Evolutionary conservation across 169 alveolate species (phyloP).

Genomic region (Perkinsus marinus): DNA sequence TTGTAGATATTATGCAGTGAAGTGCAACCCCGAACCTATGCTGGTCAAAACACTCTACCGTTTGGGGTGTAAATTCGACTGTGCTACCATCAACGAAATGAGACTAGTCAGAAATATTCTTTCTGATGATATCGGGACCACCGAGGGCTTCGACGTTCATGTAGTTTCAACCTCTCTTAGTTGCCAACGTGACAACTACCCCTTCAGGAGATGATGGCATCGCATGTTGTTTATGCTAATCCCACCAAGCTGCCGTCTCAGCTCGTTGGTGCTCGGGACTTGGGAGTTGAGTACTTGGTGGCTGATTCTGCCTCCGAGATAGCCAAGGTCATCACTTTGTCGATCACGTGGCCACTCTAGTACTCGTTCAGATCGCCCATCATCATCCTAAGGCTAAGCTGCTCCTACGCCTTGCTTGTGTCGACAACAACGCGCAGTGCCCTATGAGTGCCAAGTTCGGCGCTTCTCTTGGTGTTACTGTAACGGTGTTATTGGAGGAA

Average conservation of each 20-base stretch:
- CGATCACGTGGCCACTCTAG: no score
- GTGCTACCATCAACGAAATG: slow-evolving; percentile 22
- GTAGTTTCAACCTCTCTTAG: neutral
- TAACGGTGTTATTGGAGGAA: neutral
- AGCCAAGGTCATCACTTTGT: neutral
- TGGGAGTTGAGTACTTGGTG: neutral
- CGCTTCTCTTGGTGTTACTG: neutral
- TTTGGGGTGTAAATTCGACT: slow-evolving; percentile 17
- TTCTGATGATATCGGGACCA: neutral
- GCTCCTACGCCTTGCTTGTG: slow-evolving; percentile 12
- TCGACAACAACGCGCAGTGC: slow-evolving; percentile 10
- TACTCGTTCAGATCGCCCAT: neutral
- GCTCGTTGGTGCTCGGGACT: neutral
- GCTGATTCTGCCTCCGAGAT: slow-evolving; percentile 10
- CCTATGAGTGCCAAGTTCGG: slow-evolving; percentile 19
- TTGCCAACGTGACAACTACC: neutral
- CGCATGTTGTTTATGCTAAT: slow-evolving; percentile 2
- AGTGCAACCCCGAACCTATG: slow-evolving; percentile 30
- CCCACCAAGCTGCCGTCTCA: slow-evolving; percentile 9
- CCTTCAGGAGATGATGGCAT: neutral
- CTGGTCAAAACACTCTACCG: slow-evolving; percentile 4
- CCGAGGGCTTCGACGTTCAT: neutral
- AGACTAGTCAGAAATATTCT: neutral
- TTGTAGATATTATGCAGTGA: slow-evolving; percentile 18
- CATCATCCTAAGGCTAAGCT: neutral